Evolutionary conservation across 768 basidiomycete genomes (phyloP).

Genomic region (Tulasnella sp.): DNA sequence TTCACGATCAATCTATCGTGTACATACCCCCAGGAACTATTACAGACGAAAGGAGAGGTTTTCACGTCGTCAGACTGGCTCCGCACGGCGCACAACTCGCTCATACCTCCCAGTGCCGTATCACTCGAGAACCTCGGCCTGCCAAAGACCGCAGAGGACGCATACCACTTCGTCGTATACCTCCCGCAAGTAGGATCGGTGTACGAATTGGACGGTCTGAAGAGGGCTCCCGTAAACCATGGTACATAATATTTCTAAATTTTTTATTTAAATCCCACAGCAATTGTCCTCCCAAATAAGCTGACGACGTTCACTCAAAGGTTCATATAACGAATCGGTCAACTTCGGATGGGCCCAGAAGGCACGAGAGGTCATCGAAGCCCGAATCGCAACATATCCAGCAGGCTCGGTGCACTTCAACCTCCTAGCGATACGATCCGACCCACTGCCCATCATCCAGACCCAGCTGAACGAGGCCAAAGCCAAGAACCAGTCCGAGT

Average conservation of each 20-base stretch:
- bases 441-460: slow-evolving; percentile 62
- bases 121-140: slow-evolving; percentile 74
- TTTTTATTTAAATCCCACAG: no score
- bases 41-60: slow-evolving; percentile 55
- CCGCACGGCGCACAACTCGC: slow-evolving; percentile 78
- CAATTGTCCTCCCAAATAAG: no score
- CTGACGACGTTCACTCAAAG: background rate
- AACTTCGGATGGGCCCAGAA: no score
- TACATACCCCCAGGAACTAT: background rate
- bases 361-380: slow-evolving; percentile 49
- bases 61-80: slow-evolving; percentile 75
- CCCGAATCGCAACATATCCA: slow-evolving; percentile 84
- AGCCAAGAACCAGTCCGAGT: slow-evolving; percentile 27
- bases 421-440: slow-evolving; percentile 74
- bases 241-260: slow-evolving; percentile 31
- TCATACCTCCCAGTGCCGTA: slow-evolving; percentile 82
- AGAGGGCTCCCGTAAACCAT: slow-evolving; percentile 67
- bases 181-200: slow-evolving; percentile 70
- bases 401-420: slow-evolving; percentile 87
- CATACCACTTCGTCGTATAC: slow-evolving; percentile 96
- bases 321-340: no score
- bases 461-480: slow-evolving; percentile 41
- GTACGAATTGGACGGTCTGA: slow-evolving; percentile 91
- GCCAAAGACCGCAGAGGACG: slow-evolving; percentile 53
- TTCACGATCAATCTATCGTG: no score